Base-by-base conservation (phyloP, 306 rosid genomes). In the Spatholobus suberectus region DNA sequence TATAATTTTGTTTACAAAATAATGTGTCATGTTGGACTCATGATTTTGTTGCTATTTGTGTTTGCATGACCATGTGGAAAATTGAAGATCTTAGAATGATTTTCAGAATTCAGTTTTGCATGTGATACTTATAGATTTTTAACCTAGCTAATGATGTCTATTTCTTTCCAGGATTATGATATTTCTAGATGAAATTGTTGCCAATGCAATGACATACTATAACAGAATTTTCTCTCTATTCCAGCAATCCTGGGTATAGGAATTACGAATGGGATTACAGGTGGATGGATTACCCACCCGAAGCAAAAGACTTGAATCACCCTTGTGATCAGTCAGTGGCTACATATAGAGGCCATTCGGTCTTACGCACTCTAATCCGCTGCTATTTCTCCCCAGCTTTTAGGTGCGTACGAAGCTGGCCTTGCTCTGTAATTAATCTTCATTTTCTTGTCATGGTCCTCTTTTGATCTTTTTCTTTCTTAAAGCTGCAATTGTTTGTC, bases 251-350 rank as follows among this genome's bases (percentile, higher is more conserved):
- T 52, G 85, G 88, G 76, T 69, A 63, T 76, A 85, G 92, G 82
- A 81, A 82, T 65, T 85, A 78, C 59, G 94, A 91, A 18, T 96
- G 99, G 98, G 99, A 96, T 85, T 93, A 93, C 82, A 91, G 98
- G 86, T 90, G 98, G 98, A 93, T 91, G 98, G 98, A 93, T 74
- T 96, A 96, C 80, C 99, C 98, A 17, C 87, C 84, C 7, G 89
- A 86, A 80, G 89, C 94, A 70, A 90, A 81, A 78, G 83, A 86
- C 23, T 29, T 82, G 85, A 91, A 81, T 65, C 99, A 96, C 67
- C 93, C 98, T 17, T 41, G 77, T 80, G 99, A 96, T 89, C 94
- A 85, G 29, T 96, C 98, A 18, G 89, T 96, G 72, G 86, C 94
- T 73, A 90, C 99, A 14, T 96, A 96, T 83, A 85, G 92, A 88